These are phyloP conservation scores for Lichtheimia corymbifera DNA, from an alignment of 371 early-diverging fungal genomes.

Conservation along the genomic window DNA sequence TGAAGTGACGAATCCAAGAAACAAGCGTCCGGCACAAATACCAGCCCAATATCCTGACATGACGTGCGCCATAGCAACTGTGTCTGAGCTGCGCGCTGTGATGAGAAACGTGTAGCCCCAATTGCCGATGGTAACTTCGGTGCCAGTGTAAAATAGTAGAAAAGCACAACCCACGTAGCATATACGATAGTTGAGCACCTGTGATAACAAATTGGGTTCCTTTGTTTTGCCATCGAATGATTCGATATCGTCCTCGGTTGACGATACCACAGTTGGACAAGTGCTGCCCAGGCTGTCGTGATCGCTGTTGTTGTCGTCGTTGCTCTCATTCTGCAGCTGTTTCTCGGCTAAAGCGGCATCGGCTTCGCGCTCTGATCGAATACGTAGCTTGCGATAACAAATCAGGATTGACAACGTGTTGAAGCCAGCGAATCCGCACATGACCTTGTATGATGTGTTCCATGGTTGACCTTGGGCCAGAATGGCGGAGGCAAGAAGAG, in stretches of 20 bases:
- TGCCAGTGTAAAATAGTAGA: conserved; percentile 28
- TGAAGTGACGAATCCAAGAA: conserved; percentile 23
- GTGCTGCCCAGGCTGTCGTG: too few relatives aligned
- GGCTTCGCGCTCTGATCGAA: conserved; percentile 13
- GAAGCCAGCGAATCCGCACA: conserved; percentile 17
- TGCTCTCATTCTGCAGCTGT: too few relatives aligned
- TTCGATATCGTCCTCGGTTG: neutral
- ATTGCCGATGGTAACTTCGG: conserved; percentile 30
- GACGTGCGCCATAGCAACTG: conserved; percentile 24
- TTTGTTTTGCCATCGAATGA: neutral
- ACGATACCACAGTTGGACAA: neutral
- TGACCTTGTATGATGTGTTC: conserved; percentile 23
- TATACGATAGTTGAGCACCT: conserved; percentile 15
- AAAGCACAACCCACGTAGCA: conserved; percentile 19
- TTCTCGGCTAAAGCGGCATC: conserved; percentile 5
- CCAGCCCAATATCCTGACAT: conserved; percentile 33
- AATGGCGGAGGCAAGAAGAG: conserved; percentile 22
- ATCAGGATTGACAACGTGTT: conserved; percentile 11
- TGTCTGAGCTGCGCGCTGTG: conserved; percentile 18
- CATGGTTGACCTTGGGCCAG: conserved; percentile 14
- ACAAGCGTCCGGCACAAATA: conserved; percentile 24
- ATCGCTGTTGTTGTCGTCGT: too few relatives aligned
- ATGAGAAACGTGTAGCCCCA: conserved; percentile 32
- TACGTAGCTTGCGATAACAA: conserved; percentile 12
- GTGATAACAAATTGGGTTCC: conserved; percentile 6